A percentile compares a stretch with the other conserved stretches of the same genome.
Evolutionary conservation across 805 yeast species (phyloP).

Genomic region (Kluyveromyces lactis): DNA sequence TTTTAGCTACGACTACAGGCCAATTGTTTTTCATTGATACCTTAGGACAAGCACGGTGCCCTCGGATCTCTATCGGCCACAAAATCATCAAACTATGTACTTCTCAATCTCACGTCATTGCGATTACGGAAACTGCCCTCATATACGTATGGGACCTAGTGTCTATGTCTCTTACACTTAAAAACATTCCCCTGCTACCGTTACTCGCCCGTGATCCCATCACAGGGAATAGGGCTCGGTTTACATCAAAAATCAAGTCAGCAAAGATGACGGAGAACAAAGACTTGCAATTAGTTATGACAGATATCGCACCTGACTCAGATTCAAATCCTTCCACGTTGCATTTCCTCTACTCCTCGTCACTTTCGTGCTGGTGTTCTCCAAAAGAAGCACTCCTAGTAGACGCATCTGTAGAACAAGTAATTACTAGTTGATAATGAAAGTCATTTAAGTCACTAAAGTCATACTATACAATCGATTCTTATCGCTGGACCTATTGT

Average conservation of each 20-base stretch:
- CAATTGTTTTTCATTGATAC: conserved; percentile 27
- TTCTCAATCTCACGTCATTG: conserved; percentile 37
- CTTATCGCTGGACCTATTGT: no score
- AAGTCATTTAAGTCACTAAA: no score
- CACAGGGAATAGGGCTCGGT: conserved; percentile 21
- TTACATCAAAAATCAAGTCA: conserved; percentile 13
- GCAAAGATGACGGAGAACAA: background rate
- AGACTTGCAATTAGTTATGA: background rate
- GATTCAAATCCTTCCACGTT: background rate
- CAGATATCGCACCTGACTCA: background rate
- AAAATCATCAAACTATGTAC: conserved; percentile 39
- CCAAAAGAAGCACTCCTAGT: background rate
- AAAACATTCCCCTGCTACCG: conserved; percentile 23
- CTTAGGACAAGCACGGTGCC: conserved; percentile 29
- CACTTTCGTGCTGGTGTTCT: background rate
- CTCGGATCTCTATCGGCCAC: conserved; percentile 38
- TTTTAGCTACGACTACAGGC: conserved; percentile 36
- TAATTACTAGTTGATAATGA: no score
- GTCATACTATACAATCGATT: no score
- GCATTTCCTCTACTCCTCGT: background rate
- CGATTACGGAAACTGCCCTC: conserved; percentile 53
- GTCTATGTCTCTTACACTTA: conserved; percentile 12
- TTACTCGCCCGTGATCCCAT: conserved; percentile 18
- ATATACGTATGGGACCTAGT: conserved; percentile 31
- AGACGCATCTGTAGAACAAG: no score